Base-by-base conservation (phyloP, 176 grass and related monocot species). In the Tillandsia fasciculata region DNA sequence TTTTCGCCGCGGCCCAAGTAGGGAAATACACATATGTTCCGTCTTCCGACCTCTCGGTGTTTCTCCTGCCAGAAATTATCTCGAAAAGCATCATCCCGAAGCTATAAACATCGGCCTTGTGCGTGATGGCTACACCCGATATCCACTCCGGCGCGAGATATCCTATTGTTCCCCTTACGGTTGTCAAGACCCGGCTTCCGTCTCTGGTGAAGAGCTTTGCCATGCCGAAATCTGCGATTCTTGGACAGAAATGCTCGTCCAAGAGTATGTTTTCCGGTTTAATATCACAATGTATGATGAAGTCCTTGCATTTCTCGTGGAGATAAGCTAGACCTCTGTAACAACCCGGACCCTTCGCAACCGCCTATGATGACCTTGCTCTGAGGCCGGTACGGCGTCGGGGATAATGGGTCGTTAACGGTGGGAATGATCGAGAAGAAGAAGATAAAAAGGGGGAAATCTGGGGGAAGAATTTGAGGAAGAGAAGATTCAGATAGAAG, bases 91-190 rank as follows among this genome's bases (percentile, higher is more conserved):
- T 33, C 29, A 33, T 33, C 0, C 29, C 29, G 4, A 33, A 3
- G 29, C 29, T 33, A 33, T 57, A 96, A 50, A 96, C 91, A 77
- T 96, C 87, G 42, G 87, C 91, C 71, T 96, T 96, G 2, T 82
- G 48, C 48, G 91, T 91, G 57, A 96, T 88, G 0, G 87, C 66
- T 27, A 86, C 84, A 51, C 2, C 87, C 87, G 10, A 70, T 87
- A 96, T 88, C 91, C 91, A 96, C 64, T 96, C 91, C 23, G 91
- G 91, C 20, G 87, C 91, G 18, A 96, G 84, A 69, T 96, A 96
- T 1, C 91, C 91, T 79, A 79, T 78, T 52, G 87, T 96, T 68
- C 91, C 91, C 81, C 91, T 80, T 84, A 96, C 88, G 10, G 91
- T 96, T 2, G 91, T 91, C 49, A 96, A 76, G 56, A 96, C 91